Evolutionary conservation across 2,329 filamentous ascomycete genomes (phyloP).

Genomic region (Aaosphaeria arxii): DNA sequence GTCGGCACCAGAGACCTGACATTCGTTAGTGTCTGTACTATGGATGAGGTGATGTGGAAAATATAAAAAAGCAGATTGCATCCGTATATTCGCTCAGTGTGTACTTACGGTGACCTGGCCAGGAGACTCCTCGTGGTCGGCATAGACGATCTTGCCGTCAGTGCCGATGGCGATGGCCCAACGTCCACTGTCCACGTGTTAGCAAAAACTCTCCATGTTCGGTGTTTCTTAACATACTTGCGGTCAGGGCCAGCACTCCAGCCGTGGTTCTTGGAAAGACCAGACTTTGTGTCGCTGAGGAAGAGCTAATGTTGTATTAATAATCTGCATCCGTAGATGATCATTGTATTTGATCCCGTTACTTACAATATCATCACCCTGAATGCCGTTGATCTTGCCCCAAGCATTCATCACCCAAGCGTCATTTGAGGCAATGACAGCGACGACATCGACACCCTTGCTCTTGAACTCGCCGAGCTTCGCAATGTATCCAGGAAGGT

Average conservation of each 20-base stretch:
- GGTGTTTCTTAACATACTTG: conserved; percentile 42
- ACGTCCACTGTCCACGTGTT: conserved; percentile 46
- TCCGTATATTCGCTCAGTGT: not conserved
- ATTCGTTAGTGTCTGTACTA: conserved; percentile 23
- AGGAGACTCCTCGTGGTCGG: conserved; percentile 65
- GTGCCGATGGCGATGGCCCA: conserved; percentile 73
- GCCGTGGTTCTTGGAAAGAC: conserved; percentile 75
- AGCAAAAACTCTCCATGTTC: not conserved
- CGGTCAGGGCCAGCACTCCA: conserved; percentile 71
- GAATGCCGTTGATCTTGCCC: conserved; percentile 82
- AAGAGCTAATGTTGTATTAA: conserved; percentile 57
- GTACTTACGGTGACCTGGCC: conserved; percentile 47
- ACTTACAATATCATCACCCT: conserved; percentile 64
- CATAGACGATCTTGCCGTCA: conserved; percentile 73
- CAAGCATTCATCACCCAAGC: conserved; percentile 83
- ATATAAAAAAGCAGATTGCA: not conserved
- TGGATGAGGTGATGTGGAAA: not conserved
- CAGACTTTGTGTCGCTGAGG: conserved; percentile 68
- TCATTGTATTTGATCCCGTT: not conserved
- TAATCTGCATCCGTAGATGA: not conserved
- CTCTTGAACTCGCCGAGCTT: conserved; percentile 67
- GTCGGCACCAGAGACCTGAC: conserved; percentile 47
- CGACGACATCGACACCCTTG: conserved; percentile 80
- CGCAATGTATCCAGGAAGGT: conserved; percentile 77
- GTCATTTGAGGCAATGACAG: conserved; percentile 83